Conservation (phyloP, 495 filamentous ascomycete species). For the Aspergillus heteromorphus region DNA sequence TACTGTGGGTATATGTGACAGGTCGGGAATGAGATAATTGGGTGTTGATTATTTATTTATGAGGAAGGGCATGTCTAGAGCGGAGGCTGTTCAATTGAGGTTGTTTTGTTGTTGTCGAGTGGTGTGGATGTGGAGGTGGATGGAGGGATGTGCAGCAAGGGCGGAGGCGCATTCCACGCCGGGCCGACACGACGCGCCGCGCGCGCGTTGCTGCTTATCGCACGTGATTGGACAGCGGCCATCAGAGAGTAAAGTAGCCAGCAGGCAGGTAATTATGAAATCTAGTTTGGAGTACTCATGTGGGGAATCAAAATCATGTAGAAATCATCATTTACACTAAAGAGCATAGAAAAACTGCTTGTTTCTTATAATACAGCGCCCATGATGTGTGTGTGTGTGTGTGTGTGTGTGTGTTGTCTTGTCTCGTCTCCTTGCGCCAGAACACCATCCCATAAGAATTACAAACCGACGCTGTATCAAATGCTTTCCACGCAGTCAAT, state of each 20-base stretch:
- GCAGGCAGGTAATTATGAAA: no score
- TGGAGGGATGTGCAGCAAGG: conserved; percentile 1
- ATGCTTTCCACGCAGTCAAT: background rate
- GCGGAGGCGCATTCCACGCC: conserved; percentile 9
- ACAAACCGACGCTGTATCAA: background rate
- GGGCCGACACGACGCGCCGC: conserved; percentile 13
- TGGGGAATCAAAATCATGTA: background rate
- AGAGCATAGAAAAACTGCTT: background rate
- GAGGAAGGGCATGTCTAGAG: conserved; percentile 1
- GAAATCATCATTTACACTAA: background rate
- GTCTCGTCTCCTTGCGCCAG: background rate
- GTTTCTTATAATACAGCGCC: conserved; percentile 1
- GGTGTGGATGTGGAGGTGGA: background rate
- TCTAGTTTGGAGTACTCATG: background rate
- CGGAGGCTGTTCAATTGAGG: no score
- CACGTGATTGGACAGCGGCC: conserved; percentile 16
- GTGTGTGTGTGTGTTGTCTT: no score
- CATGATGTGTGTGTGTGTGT: no score
- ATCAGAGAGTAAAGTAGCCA: no score
- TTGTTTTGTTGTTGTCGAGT: background rate
- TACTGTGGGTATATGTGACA: background rate
- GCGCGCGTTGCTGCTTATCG: conserved; percentile 17
- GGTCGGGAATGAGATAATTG: background rate
- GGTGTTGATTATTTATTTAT: background rate
- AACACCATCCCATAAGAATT: conserved; percentile 5